A percentile compares a stretch with the other conserved stretches of the same genome.
Conservation (phyloP, 768 basidiomycete species). For the Coprinellus aureogranulatus region DNA sequence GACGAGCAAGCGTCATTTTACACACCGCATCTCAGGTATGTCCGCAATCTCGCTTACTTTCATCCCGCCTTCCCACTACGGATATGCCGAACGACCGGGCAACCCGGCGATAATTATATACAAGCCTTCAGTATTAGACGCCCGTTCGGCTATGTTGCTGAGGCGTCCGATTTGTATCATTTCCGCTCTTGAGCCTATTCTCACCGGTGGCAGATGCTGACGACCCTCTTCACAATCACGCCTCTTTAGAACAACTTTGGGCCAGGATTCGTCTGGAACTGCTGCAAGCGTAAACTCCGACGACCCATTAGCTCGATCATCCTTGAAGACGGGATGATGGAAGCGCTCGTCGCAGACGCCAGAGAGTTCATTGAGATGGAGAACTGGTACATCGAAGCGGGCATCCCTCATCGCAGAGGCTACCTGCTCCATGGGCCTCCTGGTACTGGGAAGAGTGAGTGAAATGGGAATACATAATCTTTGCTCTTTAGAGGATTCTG, state of each 20-base stretch:
- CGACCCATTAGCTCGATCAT: slow-evolving; percentile 54
- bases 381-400: slow-evolving; percentile 56
- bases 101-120: no score
- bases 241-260: slow-evolving; percentile 38
- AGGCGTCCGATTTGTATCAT: no score
- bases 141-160: no score
- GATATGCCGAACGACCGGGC: background rate
- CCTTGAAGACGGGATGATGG: slow-evolving; percentile 44
- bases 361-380: slow-evolving; percentile 52
- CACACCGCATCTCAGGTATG: slow-evolving; percentile 32
- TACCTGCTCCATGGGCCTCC: slow-evolving; percentile 59
- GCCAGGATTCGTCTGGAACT: slow-evolving; percentile 40
- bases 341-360: slow-evolving; percentile 48
- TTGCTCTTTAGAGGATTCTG: background rate
- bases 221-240: no score
- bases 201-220: no score
- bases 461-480: background rate
- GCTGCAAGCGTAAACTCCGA: slow-evolving; percentile 47
- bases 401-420: slow-evolving; percentile 58
- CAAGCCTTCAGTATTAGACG: no score
- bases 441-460: slow-evolving; percentile 60
- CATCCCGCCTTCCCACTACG: background rate
- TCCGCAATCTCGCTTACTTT: background rate
- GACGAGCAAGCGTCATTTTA: slow-evolving; percentile 33
- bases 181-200: no score